Base-by-base conservation (phyloP, 2,329 filamentous ascomycete species). In the Nemania abortiva region DNA sequence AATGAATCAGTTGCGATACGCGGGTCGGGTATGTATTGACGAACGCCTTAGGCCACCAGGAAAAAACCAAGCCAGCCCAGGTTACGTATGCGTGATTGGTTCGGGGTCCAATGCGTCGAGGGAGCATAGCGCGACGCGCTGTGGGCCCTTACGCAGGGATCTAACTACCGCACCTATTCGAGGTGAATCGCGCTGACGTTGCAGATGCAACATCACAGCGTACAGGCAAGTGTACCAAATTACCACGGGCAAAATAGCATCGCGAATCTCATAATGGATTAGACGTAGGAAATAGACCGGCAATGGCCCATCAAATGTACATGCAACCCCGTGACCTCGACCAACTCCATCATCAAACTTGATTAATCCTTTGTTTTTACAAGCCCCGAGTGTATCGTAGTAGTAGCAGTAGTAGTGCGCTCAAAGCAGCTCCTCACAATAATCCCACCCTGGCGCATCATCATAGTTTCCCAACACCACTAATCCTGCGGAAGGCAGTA, bases 401-500 rank as follows among this genome's bases (percentile, higher is more conserved):
- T 53, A 15, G 50, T 11, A 52, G 34, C 42, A 42, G 42, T 54
- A 53, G 45, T 34, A 57, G 63, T 47, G 49, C 61, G 34, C 37
- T 42, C 39, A 6, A 56, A 42, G 31, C 31, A 54, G 54, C 31
- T 29, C 39, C 6, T 27, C 34, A 29, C 20, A 29, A 31, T 31
- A 47, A 54, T 42, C 58, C 24, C 39, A 42, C 18, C 49, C 45
- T 10, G 10, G 24, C 54, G 56, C 37, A 18, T 65, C 54, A 27
- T 66, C 49, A 50, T 27, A 29, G 56, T 56, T 55, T 69, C 42
- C 39, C 64, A 62, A 69, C 65, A 53, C 74, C 75, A 63, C 72
- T 75, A 47, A 78, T 70, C 66, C 73, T 73, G 53, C 72, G 65
- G 20, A 77, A 74, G 57, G 73, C 74, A 55, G 62, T 76, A 37